These are phyloP conservation scores for Aphanomyces stellatus DNA, from an alignment of 352 stramenopile genomes.

Conservation along the genomic window DNA sequence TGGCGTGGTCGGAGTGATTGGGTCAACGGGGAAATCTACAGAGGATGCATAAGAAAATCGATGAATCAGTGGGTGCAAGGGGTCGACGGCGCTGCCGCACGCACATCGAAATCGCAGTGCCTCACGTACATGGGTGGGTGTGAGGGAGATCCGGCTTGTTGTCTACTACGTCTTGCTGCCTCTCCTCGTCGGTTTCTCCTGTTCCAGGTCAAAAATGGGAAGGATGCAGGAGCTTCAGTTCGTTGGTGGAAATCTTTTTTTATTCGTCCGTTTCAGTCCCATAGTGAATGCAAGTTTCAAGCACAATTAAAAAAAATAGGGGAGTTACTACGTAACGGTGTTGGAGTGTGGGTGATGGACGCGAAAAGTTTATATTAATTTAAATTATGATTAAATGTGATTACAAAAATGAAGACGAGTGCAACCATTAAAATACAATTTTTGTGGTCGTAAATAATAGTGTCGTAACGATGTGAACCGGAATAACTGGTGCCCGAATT, in stretches of 20 bases:
- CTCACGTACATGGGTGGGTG: neutral
- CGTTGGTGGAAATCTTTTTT: constrained; percentile 13
- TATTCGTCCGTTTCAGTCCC: constrained; percentile 2
- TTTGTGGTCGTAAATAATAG: neutral
- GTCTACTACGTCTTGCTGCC: neutral
- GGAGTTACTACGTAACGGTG: constrained; percentile 21
- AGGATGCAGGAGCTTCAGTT: constrained; percentile 1
- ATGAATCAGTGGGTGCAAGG: neutral
- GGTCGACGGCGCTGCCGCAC: neutral
- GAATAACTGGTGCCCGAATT: constrained; percentile 16
- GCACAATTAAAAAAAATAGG: neutral
- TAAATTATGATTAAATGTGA: neutral
- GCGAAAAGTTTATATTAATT: constrained; percentile 7
- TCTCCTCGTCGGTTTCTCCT: constrained; percentile 19
- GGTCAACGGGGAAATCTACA: neutral
- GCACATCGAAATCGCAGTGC: neutral
- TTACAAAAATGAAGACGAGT: neutral
- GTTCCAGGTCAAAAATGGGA: constrained; percentile 20
- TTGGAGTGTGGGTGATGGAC: neutral
- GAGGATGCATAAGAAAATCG: neutral
- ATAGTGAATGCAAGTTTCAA: neutral
- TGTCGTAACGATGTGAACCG: constrained; percentile 2
- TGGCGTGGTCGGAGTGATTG: neutral
- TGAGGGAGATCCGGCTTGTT: neutral
- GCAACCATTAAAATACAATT: neutral